Conservation (phyloP, 2,329 filamentous ascomycete species). For the Exophiala dermatitidis region DNA sequence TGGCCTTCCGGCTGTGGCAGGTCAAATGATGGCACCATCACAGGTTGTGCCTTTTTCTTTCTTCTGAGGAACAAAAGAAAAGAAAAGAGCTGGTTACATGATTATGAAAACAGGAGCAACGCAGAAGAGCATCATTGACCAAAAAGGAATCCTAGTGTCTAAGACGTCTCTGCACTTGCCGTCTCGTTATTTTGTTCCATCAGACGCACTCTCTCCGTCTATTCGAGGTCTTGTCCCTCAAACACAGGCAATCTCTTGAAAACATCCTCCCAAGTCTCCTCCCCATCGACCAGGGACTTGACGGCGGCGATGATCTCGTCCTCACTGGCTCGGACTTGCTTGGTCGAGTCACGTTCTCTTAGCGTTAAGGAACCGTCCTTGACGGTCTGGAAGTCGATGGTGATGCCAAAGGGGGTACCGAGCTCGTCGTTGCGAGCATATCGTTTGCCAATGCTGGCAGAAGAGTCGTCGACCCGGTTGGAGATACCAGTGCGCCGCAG, state of each 20-base stretch:
- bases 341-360: slow-evolving; percentile 81
- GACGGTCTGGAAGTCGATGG: slow-evolving; percentile 90
- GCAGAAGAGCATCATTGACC: too few species aligned
- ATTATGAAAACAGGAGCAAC: too few species aligned
- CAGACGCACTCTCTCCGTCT: background rate
- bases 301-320: slow-evolving; percentile 72
- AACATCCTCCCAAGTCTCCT: slow-evolving; percentile 63
- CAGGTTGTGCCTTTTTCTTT: slow-evolving; percentile 16
- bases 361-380: slow-evolving; percentile 82
- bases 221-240: slow-evolving; percentile 61
- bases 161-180: too few species aligned
- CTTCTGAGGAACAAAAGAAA: too few species aligned
- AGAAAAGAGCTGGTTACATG: too few species aligned
- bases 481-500: slow-evolving; percentile 71
- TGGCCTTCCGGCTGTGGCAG: background rate
- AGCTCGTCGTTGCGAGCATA: slow-evolving; percentile 94
- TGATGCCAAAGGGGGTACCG: slow-evolving; percentile 88
- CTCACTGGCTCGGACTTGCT: slow-evolving; percentile 78
- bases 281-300: slow-evolving; percentile 54
- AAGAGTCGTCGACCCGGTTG: slow-evolving; percentile 81
- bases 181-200: too few species aligned
- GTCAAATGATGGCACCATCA: slow-evolving; percentile 20
- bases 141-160: too few species aligned
- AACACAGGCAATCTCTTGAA: slow-evolving; percentile 74
- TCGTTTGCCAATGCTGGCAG: slow-evolving; percentile 86